A percentile compares a stretch with the other conserved stretches of the same genome.
These are phyloP conservation scores for Colletotrichum lini DNA, from an alignment of 2,329 filamentous ascomycete genomes.

Conservation along the genomic window DNA sequence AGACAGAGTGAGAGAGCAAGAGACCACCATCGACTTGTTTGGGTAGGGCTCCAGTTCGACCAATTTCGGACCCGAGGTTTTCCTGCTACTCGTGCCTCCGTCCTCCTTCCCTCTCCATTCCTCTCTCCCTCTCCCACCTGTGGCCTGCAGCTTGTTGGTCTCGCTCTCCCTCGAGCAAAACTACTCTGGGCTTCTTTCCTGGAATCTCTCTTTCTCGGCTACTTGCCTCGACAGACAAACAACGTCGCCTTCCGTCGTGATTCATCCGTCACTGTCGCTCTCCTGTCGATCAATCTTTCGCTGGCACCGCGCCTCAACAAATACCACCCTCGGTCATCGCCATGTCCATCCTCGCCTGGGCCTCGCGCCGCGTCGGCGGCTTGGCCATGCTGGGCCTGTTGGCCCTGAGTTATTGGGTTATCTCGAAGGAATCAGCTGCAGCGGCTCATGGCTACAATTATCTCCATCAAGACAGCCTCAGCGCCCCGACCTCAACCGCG, in stretches of 20 bases:
- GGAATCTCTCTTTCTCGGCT: conserved; percentile 22
- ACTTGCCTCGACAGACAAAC: conserved; percentile 28
- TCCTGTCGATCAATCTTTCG: conserved; percentile 18
- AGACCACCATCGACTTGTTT: conserved; percentile 31
- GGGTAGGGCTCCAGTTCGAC: conserved; percentile 33
- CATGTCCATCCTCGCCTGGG: conserved; percentile 71
- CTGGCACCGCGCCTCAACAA: conserved; percentile 28
- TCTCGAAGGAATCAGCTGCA: conserved; percentile 63
- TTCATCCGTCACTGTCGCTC: conserved; percentile 19
- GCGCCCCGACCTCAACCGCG: conserved; percentile 48
- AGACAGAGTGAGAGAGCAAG: conserved; percentile 23
- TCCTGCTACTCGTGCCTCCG: conserved; percentile 22
- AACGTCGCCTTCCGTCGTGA: conserved; percentile 35
- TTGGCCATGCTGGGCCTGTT: conserved; percentile 67
- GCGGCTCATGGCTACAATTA: conserved; percentile 61
- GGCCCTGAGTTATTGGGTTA: conserved; percentile 68
- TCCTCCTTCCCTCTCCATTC: conserved; percentile 35
- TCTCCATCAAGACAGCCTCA: conserved; percentile 57
- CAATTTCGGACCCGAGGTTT: conserved; percentile 33
- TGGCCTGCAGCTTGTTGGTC: conserved; percentile 34
- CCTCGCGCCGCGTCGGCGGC: conserved; percentile 67
- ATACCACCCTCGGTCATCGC: conserved; percentile 39
- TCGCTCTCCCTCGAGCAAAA: conserved; percentile 35
- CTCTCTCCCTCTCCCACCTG: conserved; percentile 31
- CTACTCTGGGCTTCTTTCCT: conserved; percentile 24